Percentiles rank a stretch among this genome's conserved stretches.
Evolutionary conservation across 2,329 filamentous ascomycete species (phyloP).

Genomic region (Ophiostoma tasmaniense): DNA sequence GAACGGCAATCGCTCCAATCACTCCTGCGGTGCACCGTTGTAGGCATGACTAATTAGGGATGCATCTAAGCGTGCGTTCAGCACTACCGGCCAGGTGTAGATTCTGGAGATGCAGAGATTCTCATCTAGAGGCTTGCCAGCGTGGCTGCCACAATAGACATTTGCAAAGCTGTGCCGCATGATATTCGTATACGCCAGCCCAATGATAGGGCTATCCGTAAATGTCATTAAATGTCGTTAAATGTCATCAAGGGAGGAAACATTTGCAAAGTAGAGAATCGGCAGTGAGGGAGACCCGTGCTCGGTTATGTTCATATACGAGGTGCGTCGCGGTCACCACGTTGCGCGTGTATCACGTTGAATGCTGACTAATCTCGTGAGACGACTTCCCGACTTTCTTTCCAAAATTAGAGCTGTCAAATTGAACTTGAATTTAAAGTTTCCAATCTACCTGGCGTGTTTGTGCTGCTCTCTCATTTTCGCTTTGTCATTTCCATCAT

Average conservation of each 20-base stretch:
- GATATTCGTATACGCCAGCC: neutral
- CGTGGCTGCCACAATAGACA: neutral
- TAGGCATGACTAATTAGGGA: neutral
- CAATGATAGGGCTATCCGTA: neutral
- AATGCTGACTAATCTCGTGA: neutral
- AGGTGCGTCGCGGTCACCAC: neutral
- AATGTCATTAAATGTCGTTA: too few relatives aligned
- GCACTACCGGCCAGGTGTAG: neutral
- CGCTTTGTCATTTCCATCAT: neutral
- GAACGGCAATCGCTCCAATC: neutral
- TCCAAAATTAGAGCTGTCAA: too few relatives aligned
- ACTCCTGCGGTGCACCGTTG: neutral
- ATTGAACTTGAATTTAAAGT: too few relatives aligned
- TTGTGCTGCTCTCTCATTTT: neutral
- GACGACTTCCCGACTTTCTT: neutral
- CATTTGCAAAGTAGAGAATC: too few relatives aligned
- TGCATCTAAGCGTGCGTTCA: neutral
- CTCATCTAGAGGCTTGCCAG: neutral
- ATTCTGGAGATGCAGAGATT: neutral
- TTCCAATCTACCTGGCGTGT: neutral
- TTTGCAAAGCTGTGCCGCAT: neutral
- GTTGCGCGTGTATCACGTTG: neutral
- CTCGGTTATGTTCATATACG: constrained; percentile 14
- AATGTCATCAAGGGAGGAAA: neutral
- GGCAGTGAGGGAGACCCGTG: neutral